These are phyloP conservation scores for Malus sieversii DNA, from an alignment of 306 rosid species.

Conservation along the genomic window DNA sequence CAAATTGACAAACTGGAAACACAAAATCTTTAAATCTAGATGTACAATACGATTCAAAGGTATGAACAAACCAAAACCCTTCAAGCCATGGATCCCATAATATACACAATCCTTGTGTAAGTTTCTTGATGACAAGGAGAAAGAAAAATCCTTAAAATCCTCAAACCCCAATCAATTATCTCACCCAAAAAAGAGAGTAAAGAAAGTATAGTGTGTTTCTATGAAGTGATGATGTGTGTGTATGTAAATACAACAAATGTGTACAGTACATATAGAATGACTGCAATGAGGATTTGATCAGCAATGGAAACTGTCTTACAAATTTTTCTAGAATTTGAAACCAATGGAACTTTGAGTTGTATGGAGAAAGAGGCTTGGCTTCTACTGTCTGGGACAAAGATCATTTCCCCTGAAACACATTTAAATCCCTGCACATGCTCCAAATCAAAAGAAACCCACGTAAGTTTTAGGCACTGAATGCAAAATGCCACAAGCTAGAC, in stretches of 20 bases:
- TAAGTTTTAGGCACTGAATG: not conserved
- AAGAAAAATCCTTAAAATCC: not conserved
- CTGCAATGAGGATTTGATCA: conserved; percentile 51
- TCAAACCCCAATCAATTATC: not conserved
- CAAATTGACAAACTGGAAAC: not conserved
- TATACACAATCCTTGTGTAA: not conserved
- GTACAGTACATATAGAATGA: conserved; percentile 38
- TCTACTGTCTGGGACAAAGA: conserved; percentile 35
- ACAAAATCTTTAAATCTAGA: not conserved
- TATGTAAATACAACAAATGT: conserved; percentile 24
- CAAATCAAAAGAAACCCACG: conserved; percentile 18
- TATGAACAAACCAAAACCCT: conserved; percentile 12
- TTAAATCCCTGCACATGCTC: conserved; percentile 38
- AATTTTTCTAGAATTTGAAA: conserved; percentile 20
- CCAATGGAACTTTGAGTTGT: conserved; percentile 38
- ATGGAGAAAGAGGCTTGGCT: conserved; percentile 41
- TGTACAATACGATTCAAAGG: not conserved
- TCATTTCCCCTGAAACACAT: conserved; percentile 47
- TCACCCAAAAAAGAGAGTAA: not conserved
- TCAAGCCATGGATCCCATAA: not conserved
- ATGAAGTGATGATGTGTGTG: conserved; percentile 19
- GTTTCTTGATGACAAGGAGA: not conserved
- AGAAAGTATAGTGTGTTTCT: not conserved
- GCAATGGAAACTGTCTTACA: conserved; percentile 34
- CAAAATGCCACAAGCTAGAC: no score